phyloP scores from a whole-genome alignment of 306 rosid genomes.

The Dalbergia cultrata region DNA sequence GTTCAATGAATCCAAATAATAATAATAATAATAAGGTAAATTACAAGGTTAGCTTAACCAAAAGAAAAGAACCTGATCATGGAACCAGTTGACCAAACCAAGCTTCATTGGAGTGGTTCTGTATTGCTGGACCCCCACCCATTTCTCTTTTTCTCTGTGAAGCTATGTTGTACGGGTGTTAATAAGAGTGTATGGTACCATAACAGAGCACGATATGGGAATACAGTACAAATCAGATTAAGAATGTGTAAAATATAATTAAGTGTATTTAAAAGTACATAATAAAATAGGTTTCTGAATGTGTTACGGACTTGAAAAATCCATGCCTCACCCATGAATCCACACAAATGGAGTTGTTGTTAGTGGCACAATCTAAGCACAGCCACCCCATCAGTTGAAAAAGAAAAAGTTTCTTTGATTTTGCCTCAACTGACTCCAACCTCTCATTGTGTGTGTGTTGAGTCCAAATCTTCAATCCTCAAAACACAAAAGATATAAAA shows the following conservation, averaged over 20 bases:
- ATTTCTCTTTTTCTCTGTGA: not conserved
- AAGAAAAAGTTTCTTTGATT: not conserved
- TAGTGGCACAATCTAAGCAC: constrained; percentile 13
- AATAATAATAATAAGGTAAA: not conserved
- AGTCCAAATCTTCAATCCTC: not conserved
- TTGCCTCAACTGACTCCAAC: not conserved
- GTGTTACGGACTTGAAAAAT: too few species aligned
- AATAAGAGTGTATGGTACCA: too few species aligned
- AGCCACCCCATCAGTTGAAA: not conserved
- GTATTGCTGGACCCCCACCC: constrained; percentile 4
- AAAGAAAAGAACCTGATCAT: not conserved
- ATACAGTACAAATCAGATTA: too few species aligned
- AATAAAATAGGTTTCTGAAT: too few species aligned
- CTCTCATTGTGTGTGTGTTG: not conserved
- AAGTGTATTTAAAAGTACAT: too few species aligned
- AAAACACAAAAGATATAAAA: constrained; percentile 22
- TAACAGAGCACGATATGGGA: too few species aligned
- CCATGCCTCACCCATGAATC: too few species aligned
- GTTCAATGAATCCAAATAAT: constrained; percentile 30
- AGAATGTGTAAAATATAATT: too few species aligned
- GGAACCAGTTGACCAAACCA: constrained; percentile 56
- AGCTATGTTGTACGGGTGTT: not conserved
- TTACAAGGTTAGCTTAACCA: not conserved
- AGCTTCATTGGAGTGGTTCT: constrained; percentile 44
- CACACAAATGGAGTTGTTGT: constrained; percentile 53